These are phyloP conservation scores for Annulohypoxylon truncatum DNA, from an alignment of 2,329 filamentous ascomycete species.

Conservation along the genomic window DNA sequence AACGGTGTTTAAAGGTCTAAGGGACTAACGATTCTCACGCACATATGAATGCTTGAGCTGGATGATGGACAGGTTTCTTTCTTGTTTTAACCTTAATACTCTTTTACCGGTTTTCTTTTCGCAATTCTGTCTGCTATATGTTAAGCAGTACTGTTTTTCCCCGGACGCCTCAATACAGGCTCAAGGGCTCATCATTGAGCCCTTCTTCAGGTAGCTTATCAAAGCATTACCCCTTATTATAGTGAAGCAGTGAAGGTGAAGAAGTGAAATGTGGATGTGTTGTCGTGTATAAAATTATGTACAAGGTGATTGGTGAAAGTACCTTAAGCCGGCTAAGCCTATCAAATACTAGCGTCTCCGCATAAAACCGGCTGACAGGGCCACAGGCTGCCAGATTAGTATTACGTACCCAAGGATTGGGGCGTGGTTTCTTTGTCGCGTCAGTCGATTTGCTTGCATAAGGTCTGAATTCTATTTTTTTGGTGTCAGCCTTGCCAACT, in stretches of 20 bases:
- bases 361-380: constrained; percentile 17
- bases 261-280: not conserved
- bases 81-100: not conserved
- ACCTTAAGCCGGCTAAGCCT: not conserved
- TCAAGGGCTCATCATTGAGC: no score
- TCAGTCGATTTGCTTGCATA: constrained; percentile 10
- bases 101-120: not conserved
- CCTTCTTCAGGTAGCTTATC: not conserved
- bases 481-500: constrained; percentile 19
- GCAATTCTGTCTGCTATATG: no score
- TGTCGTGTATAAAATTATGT: not conserved
- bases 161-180: no score
- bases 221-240: not conserved
- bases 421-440: constrained; percentile 30
- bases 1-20: no score
- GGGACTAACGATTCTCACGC: no score
- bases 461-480: constrained; percentile 4
- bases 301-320: not conserved
- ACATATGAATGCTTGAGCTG: no score
- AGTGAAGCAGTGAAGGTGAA: not conserved
- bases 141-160: no score
- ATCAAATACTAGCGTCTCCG: constrained; percentile 7
- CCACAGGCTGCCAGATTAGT: constrained; percentile 17
- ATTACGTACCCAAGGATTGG: constrained; percentile 12
- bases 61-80: no score